Evolutionary conservation across 2,329 filamentous ascomycete genomes (phyloP).

Genomic region (Paecilomyces dactylethromorphus): DNA sequence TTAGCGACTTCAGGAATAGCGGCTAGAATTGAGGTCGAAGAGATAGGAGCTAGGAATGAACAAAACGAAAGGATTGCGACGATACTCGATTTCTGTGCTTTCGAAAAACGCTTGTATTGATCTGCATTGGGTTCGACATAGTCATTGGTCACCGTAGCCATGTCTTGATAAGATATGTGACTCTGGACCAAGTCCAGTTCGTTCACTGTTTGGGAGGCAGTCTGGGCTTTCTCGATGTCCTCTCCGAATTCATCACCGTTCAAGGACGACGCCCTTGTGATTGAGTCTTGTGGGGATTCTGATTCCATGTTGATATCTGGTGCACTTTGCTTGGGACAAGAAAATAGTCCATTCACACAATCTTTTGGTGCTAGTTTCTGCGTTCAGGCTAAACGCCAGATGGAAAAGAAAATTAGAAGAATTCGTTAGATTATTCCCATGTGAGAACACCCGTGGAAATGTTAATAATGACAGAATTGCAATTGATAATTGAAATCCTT

Average conservation of each 20-base stretch:
- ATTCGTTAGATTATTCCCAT: background rate
- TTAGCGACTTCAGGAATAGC: conserved; percentile 67
- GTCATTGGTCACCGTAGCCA: conserved; percentile 18
- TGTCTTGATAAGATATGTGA: conserved; percentile 26
- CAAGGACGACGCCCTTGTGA: background rate
- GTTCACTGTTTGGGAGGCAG: conserved; percentile 10
- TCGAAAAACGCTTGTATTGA: conserved; percentile 59
- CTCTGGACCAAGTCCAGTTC: conserved; percentile 24
- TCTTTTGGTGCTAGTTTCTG: background rate
- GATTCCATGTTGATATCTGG: background rate
- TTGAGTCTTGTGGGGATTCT: background rate
- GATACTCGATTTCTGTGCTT: conserved; percentile 58
- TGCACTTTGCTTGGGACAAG: background rate
- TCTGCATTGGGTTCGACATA: conserved; percentile 42
- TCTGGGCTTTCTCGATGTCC: background rate
- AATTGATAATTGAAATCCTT: background rate
- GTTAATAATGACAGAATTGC: background rate
- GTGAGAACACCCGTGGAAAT: background rate
- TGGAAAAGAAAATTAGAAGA: background rate
- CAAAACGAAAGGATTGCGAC: conserved; percentile 66
- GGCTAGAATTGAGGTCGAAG: conserved; percentile 65
- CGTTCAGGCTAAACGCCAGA: background rate
- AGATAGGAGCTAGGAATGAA: conserved; percentile 68
- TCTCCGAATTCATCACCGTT: background rate
- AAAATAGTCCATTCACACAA: background rate